Base-by-base conservation (phyloP, 768 basidiomycete genomes). In the Amanita phalloides region DNA sequence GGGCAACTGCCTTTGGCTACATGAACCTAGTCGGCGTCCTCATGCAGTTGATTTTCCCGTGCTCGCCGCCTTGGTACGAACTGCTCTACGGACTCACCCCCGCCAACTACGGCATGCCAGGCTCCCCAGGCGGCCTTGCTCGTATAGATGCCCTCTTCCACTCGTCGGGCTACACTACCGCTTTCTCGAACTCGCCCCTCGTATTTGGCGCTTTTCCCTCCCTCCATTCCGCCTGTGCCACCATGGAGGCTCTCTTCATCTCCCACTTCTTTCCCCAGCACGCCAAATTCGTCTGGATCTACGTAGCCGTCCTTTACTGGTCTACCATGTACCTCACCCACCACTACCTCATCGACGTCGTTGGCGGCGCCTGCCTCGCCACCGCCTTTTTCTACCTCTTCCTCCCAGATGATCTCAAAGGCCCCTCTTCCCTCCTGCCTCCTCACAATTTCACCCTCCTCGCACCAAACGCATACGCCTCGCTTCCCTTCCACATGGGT, bases 311-410 rank as follows among this genome's bases (percentile, higher is more conserved):
- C 14, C 78, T 99, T 3, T 98, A 95, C 66, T 99, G 96, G 96
- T 84, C 90, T 8, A 97, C 95, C 21, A 98, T 98, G 95, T 97
- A 95, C 72, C 85, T 95, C 60, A 90, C 90, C 3, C 92, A 96
- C 67, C 95, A 98, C 71, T 98, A 98, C 73, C 86, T 99, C 62
- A 93, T 99, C 69, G 96, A 99, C 63, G 90, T 97, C 63, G 90
- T 92, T 45, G 89, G 84, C 8, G 96, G 96, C 11, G 90, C 87
- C 0, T 95, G 93, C 63, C 78, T 99, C 56, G 86, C 94, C 44
- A 84, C 86, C 35, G 76, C 78, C 17, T 84, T 79, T 61, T 98
- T 97, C 75, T 97, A 91, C 71, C 61, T 88, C 56, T 84, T 84
- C 68, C 81, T 97, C 61, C 91, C 93, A 0, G 82, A 86, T 56